phyloP scores from a whole-genome alignment of 2,329 filamentous ascomycete species.

The Aulographum hederae region DNA sequence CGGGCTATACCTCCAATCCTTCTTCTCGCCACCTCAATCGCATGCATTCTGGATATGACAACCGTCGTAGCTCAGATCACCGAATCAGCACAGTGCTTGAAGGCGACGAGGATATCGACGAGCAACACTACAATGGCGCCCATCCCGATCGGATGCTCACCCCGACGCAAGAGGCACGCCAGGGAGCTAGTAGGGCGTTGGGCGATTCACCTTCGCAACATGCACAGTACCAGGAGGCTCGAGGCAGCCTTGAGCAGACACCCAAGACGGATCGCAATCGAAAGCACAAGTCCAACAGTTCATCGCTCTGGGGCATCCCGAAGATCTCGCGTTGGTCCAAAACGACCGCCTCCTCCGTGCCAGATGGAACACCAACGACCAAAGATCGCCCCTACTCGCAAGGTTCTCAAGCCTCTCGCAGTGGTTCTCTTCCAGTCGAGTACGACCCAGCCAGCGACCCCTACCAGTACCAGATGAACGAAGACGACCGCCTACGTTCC shows the following conservation, averaged over 20 bases:
- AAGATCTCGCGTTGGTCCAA: conserved; percentile 97
- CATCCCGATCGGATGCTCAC: conserved; percentile 38
- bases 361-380: conserved; percentile 51
- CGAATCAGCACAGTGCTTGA: conserved; percentile 84
- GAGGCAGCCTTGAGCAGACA: conserved; percentile 58
- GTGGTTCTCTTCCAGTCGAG: no score
- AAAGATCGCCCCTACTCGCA: conserved; percentile 40
- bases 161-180: conserved; percentile 34
- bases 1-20: conserved; percentile 53
- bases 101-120: conserved; percentile 52
- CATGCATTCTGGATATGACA: conserved; percentile 31
- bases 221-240: conserved; percentile 18
- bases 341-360: conserved; percentile 77
- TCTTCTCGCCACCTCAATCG: conserved; percentile 24
- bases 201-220: conserved; percentile 37
- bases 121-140: conserved; percentile 23
- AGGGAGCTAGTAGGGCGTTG: conserved; percentile 13
- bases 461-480: conserved; percentile 40
- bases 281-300: conserved; percentile 76
- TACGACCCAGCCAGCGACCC: conserved; percentile 43
- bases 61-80: conserved; percentile 37
- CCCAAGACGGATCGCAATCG: conserved; percentile 34
- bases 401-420: conserved; percentile 58
- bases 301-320: conserved; percentile 53
- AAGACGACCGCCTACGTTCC: conserved; percentile 34